A percentile compares a stretch with the other conserved stretches of the same genome.
Conservation (phyloP, 176 grass and related monocot species). For the Rhynchospora pubera region DNA sequence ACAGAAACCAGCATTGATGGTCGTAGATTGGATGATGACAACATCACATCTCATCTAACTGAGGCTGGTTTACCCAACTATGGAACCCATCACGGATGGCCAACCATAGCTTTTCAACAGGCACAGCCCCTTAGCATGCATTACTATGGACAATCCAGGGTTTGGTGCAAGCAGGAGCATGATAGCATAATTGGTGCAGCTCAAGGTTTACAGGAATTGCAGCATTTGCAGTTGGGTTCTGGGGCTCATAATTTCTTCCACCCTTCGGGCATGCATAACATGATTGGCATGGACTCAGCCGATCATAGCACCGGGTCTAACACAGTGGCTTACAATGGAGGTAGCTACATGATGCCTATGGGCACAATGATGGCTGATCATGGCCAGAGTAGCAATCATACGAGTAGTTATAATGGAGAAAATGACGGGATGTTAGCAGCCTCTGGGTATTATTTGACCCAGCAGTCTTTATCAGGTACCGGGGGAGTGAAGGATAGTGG, state of each 20-base stretch:
- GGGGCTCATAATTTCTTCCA: constrained; percentile 54
- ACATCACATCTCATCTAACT: constrained; percentile 17
- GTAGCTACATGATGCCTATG: constrained; percentile 35
- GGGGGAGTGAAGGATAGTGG: constrained; percentile 9
- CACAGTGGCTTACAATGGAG: constrained; percentile 17
- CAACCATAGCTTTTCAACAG: constrained; percentile 20
- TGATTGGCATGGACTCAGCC: constrained; percentile 19
- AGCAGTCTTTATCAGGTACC: not conserved
- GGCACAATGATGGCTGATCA: constrained; percentile 37
- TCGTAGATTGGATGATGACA: not conserved
- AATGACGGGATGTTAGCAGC: constrained; percentile 4
- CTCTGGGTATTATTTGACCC: constrained; percentile 23
- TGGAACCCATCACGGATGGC: constrained; percentile 28
- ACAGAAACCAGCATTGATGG: constrained; percentile 19
- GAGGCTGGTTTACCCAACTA: constrained; percentile 27
- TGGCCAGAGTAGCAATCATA: constrained; percentile 20
- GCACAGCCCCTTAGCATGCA: constrained; percentile 24
- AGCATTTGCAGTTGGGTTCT: constrained; percentile 24
- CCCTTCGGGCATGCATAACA: constrained; percentile 19
- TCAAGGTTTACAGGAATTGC: constrained; percentile 35
- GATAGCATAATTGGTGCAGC: constrained; percentile 30
- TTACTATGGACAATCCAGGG: constrained; percentile 19
- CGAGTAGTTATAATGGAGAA: constrained; percentile 10
- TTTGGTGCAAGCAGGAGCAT: constrained; percentile 75
- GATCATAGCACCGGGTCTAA: constrained; percentile 20